phyloP scores from a whole-genome alignment of 176 grass and related monocot genomes.

The Alopecurus myosuroides region DNA sequence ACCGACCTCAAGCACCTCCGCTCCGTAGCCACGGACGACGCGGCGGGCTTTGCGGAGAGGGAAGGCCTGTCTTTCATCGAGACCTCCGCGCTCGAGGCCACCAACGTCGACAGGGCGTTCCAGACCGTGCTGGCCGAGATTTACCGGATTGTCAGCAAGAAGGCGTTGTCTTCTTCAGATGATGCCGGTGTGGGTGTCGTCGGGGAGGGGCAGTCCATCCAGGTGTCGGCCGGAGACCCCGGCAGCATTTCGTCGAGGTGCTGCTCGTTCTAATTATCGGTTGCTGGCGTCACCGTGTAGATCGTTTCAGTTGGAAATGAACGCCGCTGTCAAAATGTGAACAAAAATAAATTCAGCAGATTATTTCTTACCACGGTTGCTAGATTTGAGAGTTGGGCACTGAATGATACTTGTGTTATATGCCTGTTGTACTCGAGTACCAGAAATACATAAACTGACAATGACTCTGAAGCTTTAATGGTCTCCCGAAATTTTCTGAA shows the following conservation, averaged over 20 bases:
- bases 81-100: slow-evolving; percentile 81
- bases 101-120: slow-evolving; percentile 71
- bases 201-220: slow-evolving; percentile 44
- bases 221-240: slow-evolving; percentile 17
- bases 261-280: slow-evolving; percentile 44
- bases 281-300: neutral
- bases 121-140: slow-evolving; percentile 54
- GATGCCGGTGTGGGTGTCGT: neutral
- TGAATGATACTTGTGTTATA: neutral
- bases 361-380: neutral
- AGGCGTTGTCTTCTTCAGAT: slow-evolving; percentile 13
- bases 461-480: neutral
- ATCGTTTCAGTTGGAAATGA: neutral
- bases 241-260: slow-evolving; percentile 26
- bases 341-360: neutral
- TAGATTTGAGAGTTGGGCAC: neutral
- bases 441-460: neutral
- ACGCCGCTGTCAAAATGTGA: neutral
- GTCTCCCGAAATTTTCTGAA: neutral
- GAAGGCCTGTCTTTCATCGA: slow-evolving; percentile 63
- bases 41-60: slow-evolving; percentile 40
- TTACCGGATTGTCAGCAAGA: slow-evolving; percentile 51
- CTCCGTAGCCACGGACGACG: slow-evolving; percentile 43
- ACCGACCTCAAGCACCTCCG: slow-evolving; percentile 61
- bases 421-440: neutral